Evolutionary conservation across 2,329 filamentous ascomycete genomes (phyloP).

Genomic region (Xylariomycetidae sp.): DNA sequence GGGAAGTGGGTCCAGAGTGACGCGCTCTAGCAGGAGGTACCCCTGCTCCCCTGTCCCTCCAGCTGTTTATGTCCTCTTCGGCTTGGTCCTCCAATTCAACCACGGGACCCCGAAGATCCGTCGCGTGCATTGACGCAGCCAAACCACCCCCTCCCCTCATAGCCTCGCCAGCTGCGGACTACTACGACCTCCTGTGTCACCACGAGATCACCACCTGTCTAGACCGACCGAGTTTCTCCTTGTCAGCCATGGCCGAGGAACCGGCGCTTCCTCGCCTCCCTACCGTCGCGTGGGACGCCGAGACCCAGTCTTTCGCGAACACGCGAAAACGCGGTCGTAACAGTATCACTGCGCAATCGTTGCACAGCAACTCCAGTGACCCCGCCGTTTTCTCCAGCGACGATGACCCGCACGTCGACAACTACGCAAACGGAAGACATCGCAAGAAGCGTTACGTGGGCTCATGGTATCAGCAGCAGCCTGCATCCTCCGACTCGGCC

Average conservation of each 20-base stretch:
- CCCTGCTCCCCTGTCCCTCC: conserved; percentile 1
- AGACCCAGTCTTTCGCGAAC: conserved; percentile 24
- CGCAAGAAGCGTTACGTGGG: conserved; percentile 60
- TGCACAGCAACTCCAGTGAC: conserved; percentile 60
- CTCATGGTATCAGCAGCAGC: conserved; percentile 60
- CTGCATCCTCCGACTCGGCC: conserved; percentile 42
- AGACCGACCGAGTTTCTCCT: too few species aligned
- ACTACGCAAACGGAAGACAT: conserved; percentile 50
- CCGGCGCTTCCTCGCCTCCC: conserved; percentile 30
- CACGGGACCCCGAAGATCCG: neutral
- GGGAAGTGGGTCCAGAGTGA: conserved; percentile 9
- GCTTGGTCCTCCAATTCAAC: conserved; percentile 1
- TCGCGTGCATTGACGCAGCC: conserved; percentile 5
- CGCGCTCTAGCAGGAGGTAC: too few species aligned
- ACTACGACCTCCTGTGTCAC: neutral
- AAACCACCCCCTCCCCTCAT: neutral
- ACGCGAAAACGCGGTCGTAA: conserved; percentile 35
- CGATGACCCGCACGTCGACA: conserved; percentile 61
- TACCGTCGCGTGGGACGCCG: conserved; percentile 25
- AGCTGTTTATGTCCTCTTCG: neutral
- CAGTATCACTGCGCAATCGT: conserved; percentile 19
- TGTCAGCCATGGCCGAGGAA: conserved; percentile 28
- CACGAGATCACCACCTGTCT: too few species aligned
- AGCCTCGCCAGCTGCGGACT: neutral
- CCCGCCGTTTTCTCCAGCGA: conserved; percentile 67